These are phyloP conservation scores for Jatropha podagrica DNA, from an alignment of 441 rosid species.

Conservation along the genomic window DNA sequence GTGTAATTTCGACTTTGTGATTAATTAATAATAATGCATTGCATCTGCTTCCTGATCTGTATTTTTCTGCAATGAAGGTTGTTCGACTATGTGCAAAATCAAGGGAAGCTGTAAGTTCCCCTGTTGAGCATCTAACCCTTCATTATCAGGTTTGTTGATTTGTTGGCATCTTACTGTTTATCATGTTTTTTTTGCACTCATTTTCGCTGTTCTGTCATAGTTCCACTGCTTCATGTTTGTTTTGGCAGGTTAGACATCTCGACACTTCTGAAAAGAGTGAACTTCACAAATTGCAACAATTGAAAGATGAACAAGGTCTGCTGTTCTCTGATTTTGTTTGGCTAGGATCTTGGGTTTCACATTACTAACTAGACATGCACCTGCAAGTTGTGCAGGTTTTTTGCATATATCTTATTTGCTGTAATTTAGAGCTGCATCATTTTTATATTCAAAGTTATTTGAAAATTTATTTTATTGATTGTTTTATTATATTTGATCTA, in stretches of 20 bases:
- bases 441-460: too few species aligned
- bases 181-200: neutral
- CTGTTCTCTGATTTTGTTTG: constrained; percentile 1
- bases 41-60: constrained; percentile 5
- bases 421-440: too few species aligned
- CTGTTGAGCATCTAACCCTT: constrained; percentile 98
- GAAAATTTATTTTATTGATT: too few species aligned
- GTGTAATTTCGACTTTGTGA: neutral
- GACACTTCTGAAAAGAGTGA: constrained; percentile 99
- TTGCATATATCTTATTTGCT: too few species aligned
- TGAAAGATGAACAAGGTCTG: constrained; percentile 99
- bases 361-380: neutral
- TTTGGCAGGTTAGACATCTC: constrained; percentile 89
- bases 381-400: too few species aligned
- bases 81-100: constrained; percentile 99
- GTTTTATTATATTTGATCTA: too few species aligned
- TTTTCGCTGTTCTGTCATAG: neutral
- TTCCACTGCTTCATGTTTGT: constrained; percentile 22
- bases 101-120: constrained; percentile 99
- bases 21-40: neutral
- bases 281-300: constrained; percentile 92
- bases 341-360: neutral
- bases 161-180: constrained; percentile 11
- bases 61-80: constrained; percentile 50
- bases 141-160: constrained; percentile 87